phyloP scores from a whole-genome alignment of 225 moss, liverwort and hornwort species.

The Polytrichum formosum region DNA sequence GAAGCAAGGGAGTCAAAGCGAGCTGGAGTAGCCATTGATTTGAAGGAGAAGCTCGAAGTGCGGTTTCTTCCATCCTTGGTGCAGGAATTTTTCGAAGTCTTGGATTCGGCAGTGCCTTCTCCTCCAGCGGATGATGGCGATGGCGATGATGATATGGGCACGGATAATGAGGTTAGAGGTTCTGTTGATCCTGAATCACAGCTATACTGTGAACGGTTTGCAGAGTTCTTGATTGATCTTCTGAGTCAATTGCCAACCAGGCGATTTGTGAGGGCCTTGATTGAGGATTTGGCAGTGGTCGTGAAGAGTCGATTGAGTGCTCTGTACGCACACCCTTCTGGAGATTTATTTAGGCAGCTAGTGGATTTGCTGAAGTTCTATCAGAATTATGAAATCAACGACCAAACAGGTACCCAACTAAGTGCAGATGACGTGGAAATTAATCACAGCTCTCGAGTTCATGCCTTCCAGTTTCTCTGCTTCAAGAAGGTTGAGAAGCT shows the following conservation, averaged over 20 bases:
- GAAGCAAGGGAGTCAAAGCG: constrained; percentile 65
- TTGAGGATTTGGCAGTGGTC: constrained; percentile 75
- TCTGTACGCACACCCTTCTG: constrained; percentile 72
- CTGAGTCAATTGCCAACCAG: constrained; percentile 90
- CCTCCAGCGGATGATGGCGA: constrained; percentile 16
- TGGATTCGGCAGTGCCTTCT: constrained; percentile 53
- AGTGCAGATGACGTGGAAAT: constrained; percentile 79
- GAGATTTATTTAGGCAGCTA: constrained; percentile 82
- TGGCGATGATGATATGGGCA: constrained; percentile 29
- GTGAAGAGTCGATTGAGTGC: constrained; percentile 92
- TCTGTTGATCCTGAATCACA: constrained; percentile 67
- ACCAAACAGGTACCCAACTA: constrained; percentile 79
- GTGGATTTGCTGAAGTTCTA: constrained; percentile 94
- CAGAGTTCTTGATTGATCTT: constrained; percentile 95
- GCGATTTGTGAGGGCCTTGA: constrained; percentile 83
- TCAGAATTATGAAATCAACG: constrained; percentile 91
- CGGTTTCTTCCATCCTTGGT: constrained; percentile 79
- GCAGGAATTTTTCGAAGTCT: constrained; percentile 75
- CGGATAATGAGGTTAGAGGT: constrained; percentile 12
- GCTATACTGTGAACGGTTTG: constrained; percentile 94
- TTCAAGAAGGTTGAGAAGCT: constrained; percentile 81
- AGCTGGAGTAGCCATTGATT: constrained; percentile 37
- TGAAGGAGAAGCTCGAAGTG: constrained; percentile 80
- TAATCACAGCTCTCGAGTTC: constrained; percentile 72
- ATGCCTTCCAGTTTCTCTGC: constrained; percentile 73